Base-by-base conservation (phyloP, 2,329 filamentous ascomycete genomes). In the Aspergillus tanneri region DNA sequence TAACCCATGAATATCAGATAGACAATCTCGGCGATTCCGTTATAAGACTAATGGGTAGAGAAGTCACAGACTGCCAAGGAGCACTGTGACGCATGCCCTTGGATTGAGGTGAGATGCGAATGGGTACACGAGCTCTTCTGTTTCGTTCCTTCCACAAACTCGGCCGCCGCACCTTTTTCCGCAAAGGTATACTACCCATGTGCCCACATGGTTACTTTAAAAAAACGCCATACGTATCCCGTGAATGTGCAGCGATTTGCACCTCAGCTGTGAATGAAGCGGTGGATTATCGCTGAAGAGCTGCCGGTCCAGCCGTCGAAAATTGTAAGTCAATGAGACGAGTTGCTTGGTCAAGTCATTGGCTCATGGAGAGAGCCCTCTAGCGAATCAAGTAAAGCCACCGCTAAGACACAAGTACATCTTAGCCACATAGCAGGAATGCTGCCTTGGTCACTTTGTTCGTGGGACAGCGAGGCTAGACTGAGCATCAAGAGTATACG, bases 171-270 rank as follows among this genome's bases (percentile, higher is more conserved):
- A 42, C 56, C 59, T 54, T 65, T 66, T 9, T 52, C 58, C 34
- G 59, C 53, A 32, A 64, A 53, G 22, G 57, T 63, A 48, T 66
- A 67, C 24, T n/a, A n/a, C n/a, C 58, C 56, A 46, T 62, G 49
- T 24, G 55, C 61, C 43, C 43, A 57, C 8, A 65, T 49, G 25
- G 54, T 63, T 39, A 66, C 51, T 46, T 61, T 61, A 25, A 65
- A 63, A 27, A 65, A 53, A n/a, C 30, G 57, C 58, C 23, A 62
- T 56, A 19, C 58, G 54, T 23, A 47, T 56, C 22, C 64, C 59
- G 36, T 64, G 48, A 8, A 62, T 46, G 23, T 58, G 43, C 21
- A 65, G 44, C 35, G 52, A 53, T 43, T 62, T 50, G 40, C 55
- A 64, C 30, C 43, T 35, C 16, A 53, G 23, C 11, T 35, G 12